Conservation (phyloP, 1,284 basidiomycete genomes). For the Melampsora americana region DNA sequence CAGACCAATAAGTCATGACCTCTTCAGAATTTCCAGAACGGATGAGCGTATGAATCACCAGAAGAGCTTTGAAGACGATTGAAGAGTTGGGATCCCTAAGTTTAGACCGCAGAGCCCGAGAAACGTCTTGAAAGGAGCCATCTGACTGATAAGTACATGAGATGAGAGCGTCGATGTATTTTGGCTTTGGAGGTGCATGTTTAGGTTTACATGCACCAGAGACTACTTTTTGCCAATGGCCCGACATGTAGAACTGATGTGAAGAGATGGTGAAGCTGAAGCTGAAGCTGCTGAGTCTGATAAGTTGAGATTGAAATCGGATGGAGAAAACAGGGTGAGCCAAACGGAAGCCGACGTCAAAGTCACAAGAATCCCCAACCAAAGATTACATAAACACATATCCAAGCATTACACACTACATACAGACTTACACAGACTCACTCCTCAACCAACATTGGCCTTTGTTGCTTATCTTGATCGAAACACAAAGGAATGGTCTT, state of each 20-base stretch:
- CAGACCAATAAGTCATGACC: conserved; percentile 75
- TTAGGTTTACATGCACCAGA: conserved; percentile 68
- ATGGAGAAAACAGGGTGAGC: too few relatives aligned
- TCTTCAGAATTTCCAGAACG: conserved; percentile 88
- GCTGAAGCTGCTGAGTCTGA: too few relatives aligned
- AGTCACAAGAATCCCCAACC: too few relatives aligned
- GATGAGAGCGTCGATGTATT: conserved; percentile 72
- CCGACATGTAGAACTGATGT: conserved; percentile 6
- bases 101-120: conserved; percentile 74
- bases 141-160: conserved; percentile 90
- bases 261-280: too few relatives aligned
- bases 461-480: too few relatives aligned
- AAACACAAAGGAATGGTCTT: too few relatives aligned
- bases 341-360: too few relatives aligned
- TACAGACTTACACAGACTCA: too few relatives aligned
- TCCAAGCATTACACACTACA: too few relatives aligned
- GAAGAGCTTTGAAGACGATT: conserved; percentile 92
- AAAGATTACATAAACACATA: too few relatives aligned
- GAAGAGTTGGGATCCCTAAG: conserved; percentile 85
- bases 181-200: conserved; percentile 83
- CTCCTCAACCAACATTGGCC: too few relatives aligned
- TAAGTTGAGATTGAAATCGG: too few relatives aligned
- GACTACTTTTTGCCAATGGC: conserved; percentile 41
- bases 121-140: conserved; percentile 84
- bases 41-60: conserved; percentile 93